Base-by-base conservation (phyloP, 768 basidiomycete species). In the Collybia nuda region DNA sequence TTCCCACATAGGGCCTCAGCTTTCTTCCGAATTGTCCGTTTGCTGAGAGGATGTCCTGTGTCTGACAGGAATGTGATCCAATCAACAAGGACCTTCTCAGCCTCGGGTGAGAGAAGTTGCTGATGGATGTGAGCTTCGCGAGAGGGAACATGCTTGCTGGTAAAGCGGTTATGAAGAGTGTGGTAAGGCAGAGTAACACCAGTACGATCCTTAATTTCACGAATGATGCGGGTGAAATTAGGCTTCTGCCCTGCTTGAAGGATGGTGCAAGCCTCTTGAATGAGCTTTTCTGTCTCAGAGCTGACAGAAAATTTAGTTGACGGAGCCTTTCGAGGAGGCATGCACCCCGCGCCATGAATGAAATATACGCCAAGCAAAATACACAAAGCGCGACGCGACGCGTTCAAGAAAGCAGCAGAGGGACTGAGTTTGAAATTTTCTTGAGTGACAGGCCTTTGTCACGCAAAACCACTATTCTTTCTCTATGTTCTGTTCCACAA, bases 31-130 rank as follows among this genome's bases (percentile, higher is more conserved):
- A 50, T 26, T 3, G 49, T 44, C 11, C 49, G 11, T 14, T 44
- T 50, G 15, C 7, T 44, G 17, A 50, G 35, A 2, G 42, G 49
- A 26, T 48, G 14, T 4, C 15, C 22, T 2, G 40, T 44, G 19
- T 43, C 19, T 6, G 26, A 26, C 12, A 53, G 52, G 15, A 21
- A 44, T 6, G n/a, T 46, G 26, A 53, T 48, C 52, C 52, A 53
- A n/a, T 53, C 47, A 36, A 44, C 36, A 9, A 53, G 23, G 0
- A 53, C 46, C 19, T 35, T 15, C 23, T 53, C 53, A 2, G 17
- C 6, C 5, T 40, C 28, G 11, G 39, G 24, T 4, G 19, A 28
- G 14, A 50, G 40, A 6, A 51, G 43, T 22, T 51, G 48, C 21
- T 55, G 48, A 8, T 2, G 8, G 7, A 24, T 12, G 17, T 52